Evolutionary conservation across 2,329 filamentous ascomycete species (phyloP).

Genomic region (Pseudogymnoascus sp.): DNA sequence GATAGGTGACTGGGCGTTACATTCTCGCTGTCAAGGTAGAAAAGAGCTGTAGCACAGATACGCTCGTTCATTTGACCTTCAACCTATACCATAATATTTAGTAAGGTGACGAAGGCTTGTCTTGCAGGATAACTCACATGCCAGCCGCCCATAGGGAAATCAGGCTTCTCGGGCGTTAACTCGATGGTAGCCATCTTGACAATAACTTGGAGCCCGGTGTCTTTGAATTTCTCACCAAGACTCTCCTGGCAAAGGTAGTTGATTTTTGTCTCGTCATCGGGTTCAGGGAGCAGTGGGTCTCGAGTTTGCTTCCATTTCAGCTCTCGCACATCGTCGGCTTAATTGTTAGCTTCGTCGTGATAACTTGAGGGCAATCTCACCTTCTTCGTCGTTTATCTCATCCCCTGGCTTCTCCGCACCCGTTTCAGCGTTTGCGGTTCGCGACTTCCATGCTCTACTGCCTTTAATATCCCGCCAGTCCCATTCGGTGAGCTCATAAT

Average conservation of each 20-base stretch:
- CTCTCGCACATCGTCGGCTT: background rate
- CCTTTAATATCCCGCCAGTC: background rate
- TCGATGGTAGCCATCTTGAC: constrained; percentile 56
- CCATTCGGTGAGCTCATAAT: constrained; percentile 2
- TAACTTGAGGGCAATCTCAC: background rate
- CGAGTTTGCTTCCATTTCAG: background rate
- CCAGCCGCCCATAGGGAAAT: constrained; percentile 41
- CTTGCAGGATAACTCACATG: constrained; percentile 27
- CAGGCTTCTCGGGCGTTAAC: constrained; percentile 48
- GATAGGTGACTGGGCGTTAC: constrained; percentile 36
- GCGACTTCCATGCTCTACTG: background rate
- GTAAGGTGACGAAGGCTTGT: background rate
- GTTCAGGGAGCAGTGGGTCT: background rate
- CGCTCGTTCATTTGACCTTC: constrained; percentile 44
- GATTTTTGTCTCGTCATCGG: background rate
- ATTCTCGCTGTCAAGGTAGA: constrained; percentile 44
- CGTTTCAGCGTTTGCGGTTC: background rate
- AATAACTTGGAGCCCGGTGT: constrained; percentile 49
- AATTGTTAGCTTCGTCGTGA: background rate
- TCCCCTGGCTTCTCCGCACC: background rate
- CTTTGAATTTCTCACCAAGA: constrained; percentile 8
- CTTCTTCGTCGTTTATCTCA: background rate
- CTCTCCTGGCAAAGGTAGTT: constrained; percentile 15
- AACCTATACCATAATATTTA: constrained; percentile 23
- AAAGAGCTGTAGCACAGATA: constrained; percentile 46